Percentiles rank a stretch among this genome's conserved stretches.
Conservation (phyloP, 2,329 filamentous ascomycete genomes). For the Phyllosticta citrichinensis region DNA sequence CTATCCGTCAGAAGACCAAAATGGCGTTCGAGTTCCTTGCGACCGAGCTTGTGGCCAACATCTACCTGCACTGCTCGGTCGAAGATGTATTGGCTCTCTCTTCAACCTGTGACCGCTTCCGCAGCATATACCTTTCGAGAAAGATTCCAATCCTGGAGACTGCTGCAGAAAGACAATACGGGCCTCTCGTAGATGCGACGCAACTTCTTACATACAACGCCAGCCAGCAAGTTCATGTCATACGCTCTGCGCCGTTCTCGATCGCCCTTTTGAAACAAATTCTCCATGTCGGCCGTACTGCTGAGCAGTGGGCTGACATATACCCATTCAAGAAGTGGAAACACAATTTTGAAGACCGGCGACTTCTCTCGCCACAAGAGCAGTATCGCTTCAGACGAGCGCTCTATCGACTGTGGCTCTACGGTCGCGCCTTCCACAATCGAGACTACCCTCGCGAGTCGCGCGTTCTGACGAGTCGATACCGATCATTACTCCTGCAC, state of each 20-base stretch:
- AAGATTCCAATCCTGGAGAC: slow-evolving; percentile 44
- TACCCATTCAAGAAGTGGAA: slow-evolving; percentile 57
- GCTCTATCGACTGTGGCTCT: slow-evolving; percentile 52
- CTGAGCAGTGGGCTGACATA: slow-evolving; percentile 49
- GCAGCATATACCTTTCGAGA: slow-evolving; percentile 42
- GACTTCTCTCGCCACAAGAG: slow-evolving; percentile 41
- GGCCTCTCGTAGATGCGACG: slow-evolving; percentile 48
- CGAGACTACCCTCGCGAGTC: slow-evolving; percentile 40
- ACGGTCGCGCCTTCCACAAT: slow-evolving; percentile 48
- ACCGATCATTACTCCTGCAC: slow-evolving; percentile 47
- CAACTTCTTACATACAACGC: slow-evolving; percentile 52
- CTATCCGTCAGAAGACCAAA: background rate
- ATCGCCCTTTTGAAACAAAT: slow-evolving; percentile 47
- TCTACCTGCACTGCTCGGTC: slow-evolving; percentile 46
- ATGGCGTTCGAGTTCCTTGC: slow-evolving; percentile 48
- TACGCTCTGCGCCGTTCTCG: slow-evolving; percentile 44
- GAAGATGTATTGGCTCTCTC: slow-evolving; percentile 45
- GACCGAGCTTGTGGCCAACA: slow-evolving; percentile 48
- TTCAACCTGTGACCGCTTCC: slow-evolving; percentile 45
- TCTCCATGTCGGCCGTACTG: slow-evolving; percentile 43
- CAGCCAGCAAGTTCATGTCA: slow-evolving; percentile 47
- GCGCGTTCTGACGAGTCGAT: slow-evolving; percentile 37
- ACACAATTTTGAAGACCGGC: slow-evolving; percentile 43
- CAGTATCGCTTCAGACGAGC: slow-evolving; percentile 44
- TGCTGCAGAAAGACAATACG: slow-evolving; percentile 46